Base-by-base conservation (phyloP, 441 rosid species). In the Syzygium syzygioides region DNA sequence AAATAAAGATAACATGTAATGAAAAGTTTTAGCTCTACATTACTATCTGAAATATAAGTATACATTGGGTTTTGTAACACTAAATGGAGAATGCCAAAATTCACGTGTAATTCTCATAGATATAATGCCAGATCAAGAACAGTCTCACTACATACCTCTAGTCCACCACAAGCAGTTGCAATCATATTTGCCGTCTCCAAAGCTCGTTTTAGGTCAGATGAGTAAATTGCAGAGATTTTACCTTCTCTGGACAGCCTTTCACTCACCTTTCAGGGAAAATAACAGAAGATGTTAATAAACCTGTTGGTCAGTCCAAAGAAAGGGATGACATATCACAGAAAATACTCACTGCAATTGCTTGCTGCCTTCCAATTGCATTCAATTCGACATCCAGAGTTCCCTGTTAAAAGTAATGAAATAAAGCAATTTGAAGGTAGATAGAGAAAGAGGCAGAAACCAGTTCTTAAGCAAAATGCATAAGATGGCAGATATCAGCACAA, bases 121-220 rank as follows among this genome's bases (percentile, higher is more conserved):
- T 14, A 23, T 28, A 25, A 52, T 45, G 83, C 86, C 34, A 9
- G 1, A 56, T 59, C 55, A 56, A 62, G 30, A 85, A 84, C 30
- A n/a, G 37, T 64, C 30, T 37, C 71, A 30, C 3, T 30, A 60
- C 90, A 90, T 85, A 95, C 97, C 98, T 94, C 94, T 45, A 94
- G 88, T 85, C 94, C 93, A 86, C 95, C 97, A 79, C 98, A 96
- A 20, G 91, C 90, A 83, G 94, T 87, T 37, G 98, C 97, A 85
- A 97, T 96, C 5, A n/a, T 90, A 93, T 94, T 92, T 14, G 99
- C 99, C 25, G 99, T 96, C 90, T 92, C 97, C 71, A 91, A 90
- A 55, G 98, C 99, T 91, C 99, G 95, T 90, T 96, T 96, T 91
- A 97, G 91, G 90, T 97, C 98, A 89, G 99, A 97, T 88, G 98